Percentiles rank a stretch among this genome's conserved stretches.
Evolutionary conservation across 331 rosid species (phyloP).

Genomic region (Dryas integrifolia): DNA sequence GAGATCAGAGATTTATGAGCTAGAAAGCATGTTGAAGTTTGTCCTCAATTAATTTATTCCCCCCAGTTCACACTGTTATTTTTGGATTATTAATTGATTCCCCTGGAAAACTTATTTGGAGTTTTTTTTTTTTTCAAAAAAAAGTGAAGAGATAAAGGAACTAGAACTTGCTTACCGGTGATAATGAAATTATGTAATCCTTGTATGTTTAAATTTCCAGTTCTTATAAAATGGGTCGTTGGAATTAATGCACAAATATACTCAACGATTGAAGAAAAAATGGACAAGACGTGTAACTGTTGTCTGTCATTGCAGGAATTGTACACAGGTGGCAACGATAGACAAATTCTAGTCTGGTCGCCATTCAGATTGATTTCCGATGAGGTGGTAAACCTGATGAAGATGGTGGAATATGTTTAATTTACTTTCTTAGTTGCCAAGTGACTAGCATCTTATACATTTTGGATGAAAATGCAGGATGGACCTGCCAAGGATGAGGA

Average conservation of each 20-base stretch:
- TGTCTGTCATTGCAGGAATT: conserved; percentile 54
- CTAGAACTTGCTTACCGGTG: not conserved
- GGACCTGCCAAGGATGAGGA: conserved; percentile 57
- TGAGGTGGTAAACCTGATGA: conserved; percentile 46
- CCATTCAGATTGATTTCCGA: conserved; percentile 48
- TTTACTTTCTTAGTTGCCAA: not conserved
- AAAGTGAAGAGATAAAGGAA: not conserved
- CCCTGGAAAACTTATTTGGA: not conserved
- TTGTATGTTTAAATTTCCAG: not conserved
- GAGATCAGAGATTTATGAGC: not conserved
- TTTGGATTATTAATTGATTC: not conserved
- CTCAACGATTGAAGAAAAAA: not conserved
- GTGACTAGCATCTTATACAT: conserved; percentile 28
- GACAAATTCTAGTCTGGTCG: conserved; percentile 89
- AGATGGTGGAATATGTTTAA: conserved; percentile 5
- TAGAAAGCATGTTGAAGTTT: conserved; percentile 2
- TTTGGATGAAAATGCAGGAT: conserved; percentile 55
- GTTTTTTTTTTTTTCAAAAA: too few relatives aligned
- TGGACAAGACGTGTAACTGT: not conserved
- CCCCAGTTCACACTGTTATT: not conserved
- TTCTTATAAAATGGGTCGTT: not conserved
- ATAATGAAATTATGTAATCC: not conserved
- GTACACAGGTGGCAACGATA: conserved; percentile 91
- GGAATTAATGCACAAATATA: not conserved
- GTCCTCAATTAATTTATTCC: not conserved